A percentile compares a stretch with the other conserved stretches of the same genome.
phyloP scores from a whole-genome alignment of 768 basidiomycete species.

The Myochromella boudieri region DNA sequence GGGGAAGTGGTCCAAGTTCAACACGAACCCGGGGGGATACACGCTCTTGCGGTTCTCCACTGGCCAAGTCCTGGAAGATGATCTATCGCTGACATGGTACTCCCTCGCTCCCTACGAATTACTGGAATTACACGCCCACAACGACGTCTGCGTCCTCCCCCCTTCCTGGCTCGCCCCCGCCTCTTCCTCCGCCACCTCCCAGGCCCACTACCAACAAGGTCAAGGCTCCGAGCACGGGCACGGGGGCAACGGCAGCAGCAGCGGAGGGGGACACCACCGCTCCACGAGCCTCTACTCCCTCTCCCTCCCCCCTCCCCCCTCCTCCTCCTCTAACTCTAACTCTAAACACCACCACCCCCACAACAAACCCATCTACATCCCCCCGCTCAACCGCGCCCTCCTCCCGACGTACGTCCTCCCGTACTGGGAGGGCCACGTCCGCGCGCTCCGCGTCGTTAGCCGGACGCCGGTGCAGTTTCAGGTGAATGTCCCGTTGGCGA shows the following conservation, averaged over 20 bases:
- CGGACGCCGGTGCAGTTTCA: conserved; percentile 22
- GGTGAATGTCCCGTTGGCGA: conserved; percentile 6
- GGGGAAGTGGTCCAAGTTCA: conserved; percentile 10
- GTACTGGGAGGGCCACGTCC: conserved; percentile 58
- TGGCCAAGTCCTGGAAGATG: conserved; percentile 70
- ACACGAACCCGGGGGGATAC: conserved; percentile 26
- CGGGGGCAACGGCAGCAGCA: conserved; percentile 2
- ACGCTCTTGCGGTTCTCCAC: conserved; percentile 66
- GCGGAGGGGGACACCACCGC: conserved; percentile 1
- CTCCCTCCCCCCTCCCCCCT: conserved; percentile 7
- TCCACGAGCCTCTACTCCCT: conserved; percentile 11
- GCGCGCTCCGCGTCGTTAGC: conserved; percentile 48
- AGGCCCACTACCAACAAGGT: too few species aligned
- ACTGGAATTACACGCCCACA: conserved; percentile 58
- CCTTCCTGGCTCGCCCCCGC: background rate
- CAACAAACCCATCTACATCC: conserved; percentile 2
- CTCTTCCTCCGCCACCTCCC: background rate
- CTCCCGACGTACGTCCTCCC: conserved; percentile 46
- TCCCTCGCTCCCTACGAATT: conserved; percentile 61
- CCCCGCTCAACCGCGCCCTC: conserved; percentile 31
- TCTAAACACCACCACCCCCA: conserved; percentile 8
- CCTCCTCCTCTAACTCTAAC: conserved; percentile 27
- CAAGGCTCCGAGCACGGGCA: conserved; percentile 1
- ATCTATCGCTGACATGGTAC: conserved; percentile 57
- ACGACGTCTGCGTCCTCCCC: background rate